phyloP scores from a whole-genome alignment of 495 filamentous ascomycete genomes.

The Penicillium steckii region DNA sequence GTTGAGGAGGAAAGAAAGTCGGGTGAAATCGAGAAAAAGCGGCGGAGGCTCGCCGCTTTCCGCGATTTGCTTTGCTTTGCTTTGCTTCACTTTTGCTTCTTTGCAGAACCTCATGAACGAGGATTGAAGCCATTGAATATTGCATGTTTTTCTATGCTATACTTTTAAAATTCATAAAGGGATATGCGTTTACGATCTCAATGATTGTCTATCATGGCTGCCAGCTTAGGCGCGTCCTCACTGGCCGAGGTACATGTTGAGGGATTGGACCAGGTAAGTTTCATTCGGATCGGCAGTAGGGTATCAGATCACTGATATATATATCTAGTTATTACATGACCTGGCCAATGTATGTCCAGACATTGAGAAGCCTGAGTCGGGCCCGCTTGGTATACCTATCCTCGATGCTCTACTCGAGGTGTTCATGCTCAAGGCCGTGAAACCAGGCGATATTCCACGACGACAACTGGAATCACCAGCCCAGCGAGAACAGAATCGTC shows the following conservation, averaged over 20 bases:
- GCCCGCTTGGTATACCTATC: constrained; percentile 40
- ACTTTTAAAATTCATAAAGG: not conserved
- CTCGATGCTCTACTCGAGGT: constrained; percentile 51
- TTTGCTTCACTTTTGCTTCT: not conserved
- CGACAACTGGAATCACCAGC: not conserved
- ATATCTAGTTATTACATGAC: constrained; percentile 46
- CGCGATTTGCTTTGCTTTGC: not conserved
- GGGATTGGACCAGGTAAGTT: constrained; percentile 62
- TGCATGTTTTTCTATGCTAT: not conserved
- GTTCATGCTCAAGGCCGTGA: constrained; percentile 30
- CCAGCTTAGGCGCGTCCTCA: constrained; percentile 57
- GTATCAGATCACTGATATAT: constrained; percentile 8
- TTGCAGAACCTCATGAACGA: no score
- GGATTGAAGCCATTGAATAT: no score
- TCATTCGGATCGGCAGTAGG: not conserved
- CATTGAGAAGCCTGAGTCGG: constrained; percentile 1
- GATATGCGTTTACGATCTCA: constrained; percentile 19
- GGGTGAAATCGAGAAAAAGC: not conserved
- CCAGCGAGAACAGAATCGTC: not conserved
- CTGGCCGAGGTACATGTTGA: constrained; percentile 64
- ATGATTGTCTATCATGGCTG: constrained; percentile 28
- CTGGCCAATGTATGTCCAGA: constrained; percentile 28
- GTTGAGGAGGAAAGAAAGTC: not conserved
- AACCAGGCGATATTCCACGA: not conserved
- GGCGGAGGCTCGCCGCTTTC: not conserved